Evolutionary conservation across 164 flowering plant genomes (phyloP).

Genomic region (Dillenia suffruticosa): DNA sequence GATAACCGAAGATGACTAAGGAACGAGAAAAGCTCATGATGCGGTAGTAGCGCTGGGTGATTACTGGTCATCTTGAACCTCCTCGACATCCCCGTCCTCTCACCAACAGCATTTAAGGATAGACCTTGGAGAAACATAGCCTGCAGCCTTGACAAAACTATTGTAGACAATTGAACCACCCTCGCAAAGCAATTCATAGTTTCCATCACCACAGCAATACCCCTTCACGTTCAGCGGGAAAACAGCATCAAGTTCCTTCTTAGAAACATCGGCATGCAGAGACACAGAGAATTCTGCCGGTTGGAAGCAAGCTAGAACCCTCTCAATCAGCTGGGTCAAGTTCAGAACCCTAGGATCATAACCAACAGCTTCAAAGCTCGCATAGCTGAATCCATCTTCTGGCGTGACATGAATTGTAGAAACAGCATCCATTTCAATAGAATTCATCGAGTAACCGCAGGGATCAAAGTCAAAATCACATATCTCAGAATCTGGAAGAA

Average conservation of each 20-base stretch:
- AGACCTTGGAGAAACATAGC: slow-evolving; percentile 36
- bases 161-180: slow-evolving; percentile 42
- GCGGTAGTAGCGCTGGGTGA: slow-evolving; percentile 10
- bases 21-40: slow-evolving; percentile 16
- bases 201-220: slow-evolving; percentile 27
- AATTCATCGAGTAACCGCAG: slow-evolving; percentile 89
- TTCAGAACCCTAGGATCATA: slow-evolving; percentile 40
- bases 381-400: slow-evolving; percentile 90
- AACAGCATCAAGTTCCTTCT: slow-evolving; percentile 4
- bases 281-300: slow-evolving; percentile 71
- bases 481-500: slow-evolving; percentile 66
- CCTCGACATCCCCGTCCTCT: slow-evolving; percentile 35
- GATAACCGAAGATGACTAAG: too few relatives aligned
- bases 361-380: slow-evolving; percentile 78
- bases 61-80: background rate
- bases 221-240: slow-evolving; percentile 33
- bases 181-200: slow-evolving; percentile 27
- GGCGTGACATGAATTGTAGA: slow-evolving; percentile 95
- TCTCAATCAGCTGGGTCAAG: slow-evolving; percentile 39
- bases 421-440: slow-evolving; percentile 53
- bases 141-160: slow-evolving; percentile 27
- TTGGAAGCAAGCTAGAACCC: slow-evolving; percentile 67
- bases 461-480: slow-evolving; percentile 87
- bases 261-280: slow-evolving; percentile 31
- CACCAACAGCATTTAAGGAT: slow-evolving; percentile 42